phyloP scores from a whole-genome alignment of 148 eudicot species.

The Rhododendron ovatum region DNA sequence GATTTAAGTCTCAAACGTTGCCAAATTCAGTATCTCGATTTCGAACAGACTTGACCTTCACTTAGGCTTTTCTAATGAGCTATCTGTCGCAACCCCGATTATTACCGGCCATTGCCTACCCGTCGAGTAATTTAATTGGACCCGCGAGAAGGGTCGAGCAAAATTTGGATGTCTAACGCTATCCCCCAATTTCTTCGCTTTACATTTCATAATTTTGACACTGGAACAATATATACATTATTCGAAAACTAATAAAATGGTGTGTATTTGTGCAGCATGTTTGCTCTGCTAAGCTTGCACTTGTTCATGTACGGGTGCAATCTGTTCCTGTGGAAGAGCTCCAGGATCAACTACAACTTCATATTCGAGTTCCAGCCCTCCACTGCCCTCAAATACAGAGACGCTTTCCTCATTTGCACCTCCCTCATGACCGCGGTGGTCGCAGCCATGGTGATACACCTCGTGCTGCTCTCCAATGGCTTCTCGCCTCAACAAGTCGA shows the following conservation, averaged over 20 bases:
- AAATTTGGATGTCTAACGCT: too few species aligned
- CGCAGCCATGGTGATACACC: constrained; percentile 80
- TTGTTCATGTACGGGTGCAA: constrained; percentile 94
- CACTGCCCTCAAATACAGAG: constrained; percentile 77
- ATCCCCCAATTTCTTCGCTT: too few species aligned
- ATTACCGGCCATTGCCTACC: too few species aligned
- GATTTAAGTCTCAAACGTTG: background rate
- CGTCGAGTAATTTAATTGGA: too few species aligned
- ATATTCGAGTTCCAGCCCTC: constrained; percentile 75
- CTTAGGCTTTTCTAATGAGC: too few species aligned
- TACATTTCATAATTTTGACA: too few species aligned
- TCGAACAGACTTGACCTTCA: background rate
- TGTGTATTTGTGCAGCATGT: constrained; percentile 54
- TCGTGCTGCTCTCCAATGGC: constrained; percentile 59
- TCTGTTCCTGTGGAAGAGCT: constrained; percentile 80
- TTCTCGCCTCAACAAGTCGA: constrained; percentile 56
- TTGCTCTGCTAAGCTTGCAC: constrained; percentile 88
- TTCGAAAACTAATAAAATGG: background rate
- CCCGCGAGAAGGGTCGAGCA: too few species aligned
- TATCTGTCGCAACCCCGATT: too few species aligned
- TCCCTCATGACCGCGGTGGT: constrained; percentile 85
- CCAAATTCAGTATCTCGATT: background rate
- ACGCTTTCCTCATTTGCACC: constrained; percentile 82
- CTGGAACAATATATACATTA: background rate
- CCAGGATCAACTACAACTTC: constrained; percentile 82